Evolutionary conservation across 163 green algal species (phyloP), one percentile per base, ranked within the genome.

Genomic region (Chlamydomonas reinhardtii): DNA sequence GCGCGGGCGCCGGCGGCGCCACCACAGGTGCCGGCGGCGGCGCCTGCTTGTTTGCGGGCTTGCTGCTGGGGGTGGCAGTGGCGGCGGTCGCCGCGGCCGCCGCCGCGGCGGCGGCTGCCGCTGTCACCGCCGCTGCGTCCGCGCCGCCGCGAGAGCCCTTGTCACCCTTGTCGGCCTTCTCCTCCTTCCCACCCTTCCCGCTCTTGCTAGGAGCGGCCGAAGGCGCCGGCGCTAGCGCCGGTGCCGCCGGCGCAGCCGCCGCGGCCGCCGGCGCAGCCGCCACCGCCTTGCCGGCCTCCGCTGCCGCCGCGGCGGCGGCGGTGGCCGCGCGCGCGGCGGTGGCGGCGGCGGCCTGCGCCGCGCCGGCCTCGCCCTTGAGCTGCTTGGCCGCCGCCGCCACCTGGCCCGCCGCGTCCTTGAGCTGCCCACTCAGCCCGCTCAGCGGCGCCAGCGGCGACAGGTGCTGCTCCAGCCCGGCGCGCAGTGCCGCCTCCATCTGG

Each of bases 381-480:
- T 24, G 52, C 72, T 74, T 75, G 62, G 61, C 74, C 17, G 73
- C 73, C 17, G 31, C 15, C 2, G 27, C 24, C 19, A 80, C 52
- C 73, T 69, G 52, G 24, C 25, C 22, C 39, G 73, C 37, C 25
- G 73, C 73, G 37, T 65, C 39, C 39, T 62, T 59, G 35, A 37
- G 56, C 37, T 76, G 48, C n/a, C 27, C 17, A 17, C 74, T 39
- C 31, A 88, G 73, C n/a, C 61, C 64, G 20, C 11, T 29, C 37
- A 88, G 48, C 16, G 82, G 62, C 27, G 12, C 43, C 73, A 88
- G 73, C 22, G 62, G 75, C 52, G 92, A 85, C 68, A 94, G 73
- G 75, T 95, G 91, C 76, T 91, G 81, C n/a, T 88, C 48, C 43
- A 96, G 70, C 19, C 93, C 92, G 2, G 80, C 62, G 4, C 56